Conservation (phyloP, 257 asterid species). For the Ilex aquifolium region DNA sequence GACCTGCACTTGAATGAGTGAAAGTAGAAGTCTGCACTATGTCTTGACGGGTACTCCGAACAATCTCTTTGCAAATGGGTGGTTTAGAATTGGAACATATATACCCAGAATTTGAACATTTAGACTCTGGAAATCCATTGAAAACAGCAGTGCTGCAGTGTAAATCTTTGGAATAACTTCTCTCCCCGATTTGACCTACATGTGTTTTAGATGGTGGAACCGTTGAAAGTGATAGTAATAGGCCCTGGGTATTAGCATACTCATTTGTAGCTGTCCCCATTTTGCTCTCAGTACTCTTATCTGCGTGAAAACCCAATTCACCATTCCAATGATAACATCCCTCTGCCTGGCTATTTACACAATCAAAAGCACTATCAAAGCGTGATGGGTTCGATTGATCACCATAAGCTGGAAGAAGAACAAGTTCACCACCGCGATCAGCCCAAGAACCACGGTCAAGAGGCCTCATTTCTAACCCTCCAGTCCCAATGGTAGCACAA, state of each 20-base stretch:
- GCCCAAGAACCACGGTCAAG: background rate
- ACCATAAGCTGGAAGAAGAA: conserved; percentile 23
- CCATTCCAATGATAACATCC: conserved; percentile 24
- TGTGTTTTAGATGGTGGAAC: conserved; percentile 38
- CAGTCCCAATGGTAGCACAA: conserved; percentile 21
- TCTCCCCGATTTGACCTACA: conserved; percentile 13
- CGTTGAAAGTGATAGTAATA: conserved; percentile 55
- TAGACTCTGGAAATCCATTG: conserved; percentile 5
- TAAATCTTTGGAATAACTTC: conserved; percentile 12
- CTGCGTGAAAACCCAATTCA: conserved; percentile 11
- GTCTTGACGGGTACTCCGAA: conserved; percentile 6
- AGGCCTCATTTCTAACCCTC: conserved; percentile 12
- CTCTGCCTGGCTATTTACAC: conserved; percentile 12
- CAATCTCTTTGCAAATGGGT: conserved; percentile 1
- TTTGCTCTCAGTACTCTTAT: conserved; percentile 6
- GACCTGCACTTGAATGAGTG: conserved; percentile 43
- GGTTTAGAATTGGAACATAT: conserved; percentile 14
- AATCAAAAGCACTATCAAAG: conserved; percentile 1
- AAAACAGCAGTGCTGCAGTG: conserved; percentile 5
- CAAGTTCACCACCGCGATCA: conserved; percentile 24
- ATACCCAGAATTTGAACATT: conserved; percentile 18
- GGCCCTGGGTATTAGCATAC: conserved; percentile 36
- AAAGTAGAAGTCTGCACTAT: conserved; percentile 13
- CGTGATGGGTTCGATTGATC: conserved; percentile 21
- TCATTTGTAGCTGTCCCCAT: conserved; percentile 3